Base-by-base conservation (phyloP, 2,329 filamentous ascomycete species). In the Colletotrichum sp. region DNA sequence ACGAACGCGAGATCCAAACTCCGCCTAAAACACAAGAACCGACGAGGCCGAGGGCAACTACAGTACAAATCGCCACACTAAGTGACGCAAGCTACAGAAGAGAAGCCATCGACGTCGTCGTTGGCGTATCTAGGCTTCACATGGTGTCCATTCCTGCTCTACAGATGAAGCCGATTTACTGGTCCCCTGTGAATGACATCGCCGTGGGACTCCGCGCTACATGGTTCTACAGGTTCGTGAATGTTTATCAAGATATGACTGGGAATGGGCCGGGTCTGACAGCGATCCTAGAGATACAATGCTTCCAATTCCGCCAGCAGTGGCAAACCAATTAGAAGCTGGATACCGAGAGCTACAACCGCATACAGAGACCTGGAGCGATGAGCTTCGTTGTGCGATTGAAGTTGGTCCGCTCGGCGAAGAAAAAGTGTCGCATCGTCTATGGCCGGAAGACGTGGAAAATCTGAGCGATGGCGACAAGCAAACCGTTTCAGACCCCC, bases 81-180 rank as follows among this genome's bases (percentile, higher is more conserved):
- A 70, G 66, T 11, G 34, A 72, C 33, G 65, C 58, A 15, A 72
- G 64, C 16, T 54, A 72, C 24, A 66, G 55, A 38, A 68, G 21
- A 72, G 81, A 81, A 29, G 76, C 83, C 73, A 80, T 83, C 7
- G 92, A 93, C 72, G 92, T 98, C 4, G 92, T 95, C 5, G 96
- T 98, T 2, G 97, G 97, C 0, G 88, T 97, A 8, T 98, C 96
- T n/a, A 90, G 95, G 76, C 87, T 99, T 72, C 96, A 99, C 81
- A 90, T 96, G 79, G 96, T 98, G 2, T 92, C 94, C 72, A 87
- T 98, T 78, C 95, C 96, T 27, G 90, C 90, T 67, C 85, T 98
- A 38, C 89, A 94, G 79, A 98, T 99, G 95, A 95, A 96, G 82
- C 97, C 97, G 0, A 98, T 98, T 73, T 99, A 99, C 81, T 99